Evolutionary conservation across 2,329 filamentous ascomycete genomes (phyloP).

Genomic region (Verticillium klebahnii): DNA sequence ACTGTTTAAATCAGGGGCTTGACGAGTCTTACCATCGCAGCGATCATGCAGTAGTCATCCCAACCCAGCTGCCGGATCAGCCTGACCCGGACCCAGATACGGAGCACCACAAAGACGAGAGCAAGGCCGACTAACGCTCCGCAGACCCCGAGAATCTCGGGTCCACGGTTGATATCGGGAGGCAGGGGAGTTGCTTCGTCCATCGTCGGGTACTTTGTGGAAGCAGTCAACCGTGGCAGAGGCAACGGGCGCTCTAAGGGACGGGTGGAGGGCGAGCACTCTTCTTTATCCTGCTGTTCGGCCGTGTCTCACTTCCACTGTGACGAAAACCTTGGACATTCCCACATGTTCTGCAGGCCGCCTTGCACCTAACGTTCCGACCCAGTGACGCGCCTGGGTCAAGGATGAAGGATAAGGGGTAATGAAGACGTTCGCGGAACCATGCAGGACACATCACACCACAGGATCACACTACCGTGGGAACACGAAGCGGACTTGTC

Average conservation of each 20-base stretch:
- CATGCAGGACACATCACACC: neutral
- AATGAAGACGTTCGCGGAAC: neutral
- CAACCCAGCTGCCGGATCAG: constrained; percentile 17
- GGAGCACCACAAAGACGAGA: constrained; percentile 16
- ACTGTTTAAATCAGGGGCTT: neutral
- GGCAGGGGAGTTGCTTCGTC: constrained; percentile 7
- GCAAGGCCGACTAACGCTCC: constrained; percentile 18
- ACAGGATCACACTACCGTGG: neutral
- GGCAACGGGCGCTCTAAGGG: neutral
- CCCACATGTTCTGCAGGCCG: neutral
- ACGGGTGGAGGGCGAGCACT: neutral
- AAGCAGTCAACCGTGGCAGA: neutral
- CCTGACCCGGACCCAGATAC: constrained; percentile 20
- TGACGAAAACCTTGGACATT: neutral
- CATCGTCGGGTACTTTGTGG: constrained; percentile 6
- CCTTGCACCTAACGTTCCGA: neutral
- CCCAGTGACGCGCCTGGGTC: neutral
- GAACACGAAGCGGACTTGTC: neutral
- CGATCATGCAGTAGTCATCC: constrained; percentile 23
- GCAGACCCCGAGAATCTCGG: constrained; percentile 23
- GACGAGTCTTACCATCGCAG: constrained; percentile 18
- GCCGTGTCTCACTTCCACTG: neutral
- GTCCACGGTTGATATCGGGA: constrained; percentile 22
- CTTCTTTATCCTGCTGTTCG: neutral
- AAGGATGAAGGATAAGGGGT: neutral